Percentiles rank a stretch among this genome's conserved stretches.
Conservation (phyloP, 371 early-diverging fungal genomes). For the Mortierella sp. region DNA sequence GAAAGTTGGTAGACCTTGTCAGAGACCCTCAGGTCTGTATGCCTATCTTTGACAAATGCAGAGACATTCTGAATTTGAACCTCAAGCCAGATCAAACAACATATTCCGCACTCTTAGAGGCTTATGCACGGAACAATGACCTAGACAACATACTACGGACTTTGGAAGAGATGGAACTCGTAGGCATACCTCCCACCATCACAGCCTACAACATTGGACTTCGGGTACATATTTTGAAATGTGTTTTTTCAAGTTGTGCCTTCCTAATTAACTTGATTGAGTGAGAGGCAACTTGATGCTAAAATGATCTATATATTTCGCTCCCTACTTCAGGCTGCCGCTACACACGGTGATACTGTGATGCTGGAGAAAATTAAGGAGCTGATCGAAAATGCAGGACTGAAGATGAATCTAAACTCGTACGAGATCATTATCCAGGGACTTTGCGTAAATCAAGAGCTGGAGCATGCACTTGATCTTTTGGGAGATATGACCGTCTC, state of each 20-base stretch:
- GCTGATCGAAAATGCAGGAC: conserved; percentile 57
- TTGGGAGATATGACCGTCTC: conserved; percentile 59
- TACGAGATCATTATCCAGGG: conserved; percentile 64
- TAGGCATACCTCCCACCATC: conserved; percentile 43
- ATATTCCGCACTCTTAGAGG: conserved; percentile 36
- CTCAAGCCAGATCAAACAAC: conserved; percentile 51
- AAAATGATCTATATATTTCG: background rate
- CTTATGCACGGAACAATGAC: conserved; percentile 43
- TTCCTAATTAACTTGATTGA: background rate
- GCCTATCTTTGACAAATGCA: conserved; percentile 45
- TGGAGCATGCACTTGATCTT: conserved; percentile 64
- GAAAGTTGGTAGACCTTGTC: conserved; percentile 22
- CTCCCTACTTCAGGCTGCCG: conserved; percentile 45
- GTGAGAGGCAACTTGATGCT: too few relatives aligned
- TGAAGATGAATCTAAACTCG: conserved; percentile 49
- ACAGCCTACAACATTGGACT: conserved; percentile 54
- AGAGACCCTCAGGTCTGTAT: conserved; percentile 16
- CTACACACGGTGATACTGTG: conserved; percentile 34
- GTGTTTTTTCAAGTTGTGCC: background rate
- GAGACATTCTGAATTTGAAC: conserved; percentile 27
- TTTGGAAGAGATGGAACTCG: conserved; percentile 59
- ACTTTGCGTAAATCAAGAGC: conserved; percentile 52
- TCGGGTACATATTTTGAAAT: conserved; percentile 19
- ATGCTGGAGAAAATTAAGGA: conserved; percentile 41
- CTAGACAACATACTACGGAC: conserved; percentile 31